phyloP scores from a whole-genome alignment of 352 stramenopile genomes.

The Globisporangium nodosum region DNA sequence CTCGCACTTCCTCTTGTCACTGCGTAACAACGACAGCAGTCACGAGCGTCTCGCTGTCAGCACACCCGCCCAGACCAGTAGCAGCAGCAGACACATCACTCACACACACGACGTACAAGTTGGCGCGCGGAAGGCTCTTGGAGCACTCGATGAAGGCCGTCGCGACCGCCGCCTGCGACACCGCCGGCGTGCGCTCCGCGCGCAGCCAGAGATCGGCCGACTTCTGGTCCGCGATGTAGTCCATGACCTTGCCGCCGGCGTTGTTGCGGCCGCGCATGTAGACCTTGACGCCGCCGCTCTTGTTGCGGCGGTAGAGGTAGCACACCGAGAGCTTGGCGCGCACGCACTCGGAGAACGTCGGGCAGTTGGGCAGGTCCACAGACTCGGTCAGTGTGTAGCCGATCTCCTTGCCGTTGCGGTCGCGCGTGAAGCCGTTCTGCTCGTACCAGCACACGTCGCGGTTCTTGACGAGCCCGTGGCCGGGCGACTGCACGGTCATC shows the following conservation, averaged over 20 bases:
- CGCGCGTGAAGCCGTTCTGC: conserved; percentile 54
- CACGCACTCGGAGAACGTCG: conserved; percentile 58
- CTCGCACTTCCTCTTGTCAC: conserved; percentile 42
- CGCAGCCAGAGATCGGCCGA: conserved; percentile 68
- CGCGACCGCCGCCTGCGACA: conserved; percentile 48
- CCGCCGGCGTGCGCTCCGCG: conserved; percentile 43
- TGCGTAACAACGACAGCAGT: neutral
- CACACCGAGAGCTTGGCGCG: conserved; percentile 67
- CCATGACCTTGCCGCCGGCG: conserved; percentile 58
- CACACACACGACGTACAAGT: conserved; percentile 9
- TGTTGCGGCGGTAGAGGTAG: conserved; percentile 72
- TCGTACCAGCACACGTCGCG: conserved; percentile 79
- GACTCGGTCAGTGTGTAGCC: conserved; percentile 74
- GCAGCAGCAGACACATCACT: conserved; percentile 4
- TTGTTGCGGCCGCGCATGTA: conserved; percentile 78
- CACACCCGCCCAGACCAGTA: conserved; percentile 3
- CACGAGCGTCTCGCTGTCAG: neutral
- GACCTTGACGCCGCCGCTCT: conserved; percentile 64
- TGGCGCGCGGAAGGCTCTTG: conserved; percentile 17
- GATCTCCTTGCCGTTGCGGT: conserved; percentile 76
- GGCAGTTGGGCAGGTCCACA: conserved; percentile 64
- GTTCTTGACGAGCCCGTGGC: conserved; percentile 72
- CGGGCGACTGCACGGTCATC: conserved; percentile 67
- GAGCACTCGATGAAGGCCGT: conserved; percentile 53
- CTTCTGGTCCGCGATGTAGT: conserved; percentile 70